Base-by-base conservation (phyloP, 805 yeast species). In the Blastobotrys robertii region DNA sequence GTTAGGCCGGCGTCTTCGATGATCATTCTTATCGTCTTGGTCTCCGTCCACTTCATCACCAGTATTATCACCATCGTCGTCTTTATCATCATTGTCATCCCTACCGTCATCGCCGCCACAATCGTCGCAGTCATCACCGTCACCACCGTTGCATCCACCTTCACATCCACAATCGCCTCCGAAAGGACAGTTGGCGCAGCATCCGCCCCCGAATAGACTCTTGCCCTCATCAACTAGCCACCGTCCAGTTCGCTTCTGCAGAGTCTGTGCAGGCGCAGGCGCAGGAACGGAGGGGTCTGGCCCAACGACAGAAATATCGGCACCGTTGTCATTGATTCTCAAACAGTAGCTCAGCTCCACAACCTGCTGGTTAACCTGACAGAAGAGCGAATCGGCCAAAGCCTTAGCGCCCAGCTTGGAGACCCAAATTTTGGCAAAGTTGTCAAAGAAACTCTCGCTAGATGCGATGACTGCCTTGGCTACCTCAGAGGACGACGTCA, bases 401-500 rank as follows among this genome's bases (percentile, higher is more conserved):
- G 47, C 38, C 22, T 44, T 47, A n/a, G 34, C 30, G 2, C 54
- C 54, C 13, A 48, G 37, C 6, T 42, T 32, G 9, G 39, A 15
- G 25, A 50, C 44, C 55, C 54, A 51, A 11, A 44, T 29, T 9
- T 39, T 31, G 6, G 54, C 52, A 42, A 50, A 50, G 28, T 44
- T 47, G 40, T 51, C 54, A 31, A 50, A 51, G 14, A 50, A 50
- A 5, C 22, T 33, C 3, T 46, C 47, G 4, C 45, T 43, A 14
- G 42, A 38, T 1, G 47, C 45, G n/a, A 50, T 29, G 2, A 44
- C 51, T 1, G 53, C 49, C n/a, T 50, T 41, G 15, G 51, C 50
- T 1, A 48, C 40, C 12, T 50, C 52, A 8, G 52, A 43, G 15
- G 47, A 25, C n/a, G 49, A 12, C 31, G 31, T n/a, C 4, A 31